Percentiles rank a stretch among this genome's conserved stretches.
These are phyloP conservation scores for Solanum sparsipilum DNA, from an alignment of 257 asterid genomes.

Conservation along the genomic window DNA sequence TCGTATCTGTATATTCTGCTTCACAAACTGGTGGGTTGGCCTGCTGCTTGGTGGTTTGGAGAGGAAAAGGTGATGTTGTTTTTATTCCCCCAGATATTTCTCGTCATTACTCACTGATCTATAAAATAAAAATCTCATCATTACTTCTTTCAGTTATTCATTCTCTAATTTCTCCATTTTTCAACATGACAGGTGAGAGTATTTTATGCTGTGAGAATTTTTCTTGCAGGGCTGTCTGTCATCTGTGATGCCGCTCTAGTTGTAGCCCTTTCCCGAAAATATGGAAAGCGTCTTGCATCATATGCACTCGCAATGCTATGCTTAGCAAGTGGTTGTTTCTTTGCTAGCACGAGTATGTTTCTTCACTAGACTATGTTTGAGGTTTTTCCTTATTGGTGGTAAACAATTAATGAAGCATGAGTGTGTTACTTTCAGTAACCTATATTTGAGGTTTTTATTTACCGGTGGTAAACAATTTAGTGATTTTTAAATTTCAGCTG, in stretches of 20 bases:
- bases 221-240: constrained; percentile 72
- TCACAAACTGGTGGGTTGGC: constrained; percentile 76
- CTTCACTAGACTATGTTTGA: background rate
- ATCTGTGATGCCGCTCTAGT: constrained; percentile 81
- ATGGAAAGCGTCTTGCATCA: constrained; percentile 90
- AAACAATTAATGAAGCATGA: constrained; percentile 29
- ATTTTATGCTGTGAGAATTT: constrained; percentile 75
- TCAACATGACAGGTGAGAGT: constrained; percentile 65
- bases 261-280: constrained; percentile 85
- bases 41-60: constrained; percentile 90
- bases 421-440: constrained; percentile 9
- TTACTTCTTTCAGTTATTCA: background rate
- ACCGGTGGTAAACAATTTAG: background rate
- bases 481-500: background rate
- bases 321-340: constrained; percentile 96
- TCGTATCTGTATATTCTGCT: constrained; percentile 75
- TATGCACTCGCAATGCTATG: constrained; percentile 95
- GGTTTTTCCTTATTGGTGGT: background rate
- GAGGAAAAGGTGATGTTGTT: constrained; percentile 66
- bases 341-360: constrained; percentile 77
- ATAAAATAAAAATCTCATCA: background rate
- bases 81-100: background rate
- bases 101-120: background rate
- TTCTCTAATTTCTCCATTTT: constrained; percentile 9
- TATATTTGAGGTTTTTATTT: background rate